phyloP scores from a whole-genome alignment of 108 stramenopile genomes.

The Parietichytrium sp. region DNA sequence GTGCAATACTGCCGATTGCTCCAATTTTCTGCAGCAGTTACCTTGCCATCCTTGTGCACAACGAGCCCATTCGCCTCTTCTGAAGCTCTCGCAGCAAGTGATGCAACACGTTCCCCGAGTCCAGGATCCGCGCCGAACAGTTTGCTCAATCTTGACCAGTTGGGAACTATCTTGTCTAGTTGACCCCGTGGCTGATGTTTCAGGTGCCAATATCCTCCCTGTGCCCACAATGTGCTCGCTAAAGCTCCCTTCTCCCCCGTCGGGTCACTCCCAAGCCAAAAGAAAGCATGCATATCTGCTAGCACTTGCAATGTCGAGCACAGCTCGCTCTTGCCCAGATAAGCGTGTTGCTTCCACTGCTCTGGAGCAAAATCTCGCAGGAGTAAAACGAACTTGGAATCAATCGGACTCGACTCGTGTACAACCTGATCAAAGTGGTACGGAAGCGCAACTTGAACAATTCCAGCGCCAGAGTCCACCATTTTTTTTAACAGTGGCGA shows the following conservation, averaged over 20 bases:
- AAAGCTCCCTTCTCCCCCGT: background rate
- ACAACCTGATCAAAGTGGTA: constrained; percentile 48
- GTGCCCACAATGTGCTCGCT: constrained; percentile 58
- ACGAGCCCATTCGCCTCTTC: too few species aligned
- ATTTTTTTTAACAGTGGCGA: constrained; percentile 38
- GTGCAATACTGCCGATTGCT: constrained; percentile 65
- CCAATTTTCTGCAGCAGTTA: constrained; percentile 46
- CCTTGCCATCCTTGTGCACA: too few species aligned
- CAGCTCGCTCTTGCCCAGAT: constrained; percentile 53
- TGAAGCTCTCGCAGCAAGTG: too few species aligned
- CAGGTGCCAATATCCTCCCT: constrained; percentile 69
- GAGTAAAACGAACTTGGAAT: constrained; percentile 59
- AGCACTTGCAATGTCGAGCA: constrained; percentile 55
- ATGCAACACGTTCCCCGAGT: too few species aligned
- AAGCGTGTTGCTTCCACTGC: constrained; percentile 65
- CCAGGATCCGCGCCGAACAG: constrained; percentile 46
- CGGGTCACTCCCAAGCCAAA: constrained; percentile 62
- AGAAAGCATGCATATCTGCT: constrained; percentile 72
- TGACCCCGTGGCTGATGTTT: constrained; percentile 62
- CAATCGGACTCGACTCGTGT: constrained; percentile 51
- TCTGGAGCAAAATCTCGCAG: constrained; percentile 62
- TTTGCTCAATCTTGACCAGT: constrained; percentile 50
- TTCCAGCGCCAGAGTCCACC: constrained; percentile 48
- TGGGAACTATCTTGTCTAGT: constrained; percentile 56
- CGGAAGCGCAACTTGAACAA: constrained; percentile 49